These are phyloP conservation scores for Macrophomina tecta DNA, from an alignment of 2,329 filamentous ascomycete species.

Conservation along the genomic window DNA sequence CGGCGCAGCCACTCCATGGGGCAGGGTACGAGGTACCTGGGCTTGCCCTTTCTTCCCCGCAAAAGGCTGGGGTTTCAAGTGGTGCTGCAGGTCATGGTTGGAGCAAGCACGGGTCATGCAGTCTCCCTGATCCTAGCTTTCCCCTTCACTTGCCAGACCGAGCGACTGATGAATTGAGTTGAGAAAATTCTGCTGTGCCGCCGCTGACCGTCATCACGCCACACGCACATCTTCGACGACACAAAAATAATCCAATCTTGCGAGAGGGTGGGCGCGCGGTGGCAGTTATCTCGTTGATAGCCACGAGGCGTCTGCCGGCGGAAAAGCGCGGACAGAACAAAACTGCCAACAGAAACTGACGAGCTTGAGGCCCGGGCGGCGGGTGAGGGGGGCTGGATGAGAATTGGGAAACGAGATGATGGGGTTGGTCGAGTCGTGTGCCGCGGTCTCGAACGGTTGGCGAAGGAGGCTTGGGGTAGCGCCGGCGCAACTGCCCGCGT, in stretches of 20 bases:
- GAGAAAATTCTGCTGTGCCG: too few species aligned
- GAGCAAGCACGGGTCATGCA: not conserved
- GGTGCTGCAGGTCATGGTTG: constrained; percentile 11
- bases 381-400: not conserved
- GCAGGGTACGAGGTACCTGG: not conserved
- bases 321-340: constrained; percentile 7
- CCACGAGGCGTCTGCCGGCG: not conserved
- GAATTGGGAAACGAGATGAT: not conserved
- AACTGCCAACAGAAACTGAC: constrained; percentile 17
- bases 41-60: not conserved
- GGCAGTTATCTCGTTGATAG: constrained; percentile 15
- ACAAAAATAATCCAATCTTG: not conserved
- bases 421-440: not conserved
- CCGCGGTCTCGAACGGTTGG: constrained; percentile 8
- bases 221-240: not conserved
- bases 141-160: not conserved
- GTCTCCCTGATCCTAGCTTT: not conserved
- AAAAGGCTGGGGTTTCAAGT: not conserved
- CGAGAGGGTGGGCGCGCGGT: not conserved
- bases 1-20: not conserved
- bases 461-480: constrained; percentile 10
- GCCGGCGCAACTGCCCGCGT: constrained; percentile 15
- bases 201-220: not conserved
- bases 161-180: not conserved
- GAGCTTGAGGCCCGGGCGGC: not conserved